phyloP scores from a whole-genome alignment of 2,329 filamentous ascomycete species.

The Elsinoe ampelina region DNA sequence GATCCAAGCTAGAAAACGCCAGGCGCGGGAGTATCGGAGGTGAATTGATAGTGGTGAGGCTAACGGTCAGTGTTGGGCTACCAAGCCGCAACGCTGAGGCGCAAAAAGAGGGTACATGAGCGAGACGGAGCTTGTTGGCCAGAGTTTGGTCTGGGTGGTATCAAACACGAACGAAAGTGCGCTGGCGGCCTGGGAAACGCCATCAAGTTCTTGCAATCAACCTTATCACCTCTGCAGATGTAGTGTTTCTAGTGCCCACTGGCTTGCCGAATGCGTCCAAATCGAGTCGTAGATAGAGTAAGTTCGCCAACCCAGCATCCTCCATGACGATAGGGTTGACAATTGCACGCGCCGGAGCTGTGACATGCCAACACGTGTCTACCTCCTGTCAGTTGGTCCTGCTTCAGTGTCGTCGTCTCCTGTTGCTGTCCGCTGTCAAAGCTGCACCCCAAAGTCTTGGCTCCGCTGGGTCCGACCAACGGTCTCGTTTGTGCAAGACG shows the following conservation, averaged over 20 bases:
- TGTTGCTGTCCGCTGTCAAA: constrained; percentile 6
- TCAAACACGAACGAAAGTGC: background rate
- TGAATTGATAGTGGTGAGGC: constrained; percentile 12
- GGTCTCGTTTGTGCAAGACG: background rate
- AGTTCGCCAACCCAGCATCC: background rate
- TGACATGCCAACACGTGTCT: background rate
- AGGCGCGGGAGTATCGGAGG: constrained; percentile 10
- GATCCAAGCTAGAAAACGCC: constrained; percentile 9
- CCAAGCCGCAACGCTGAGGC: constrained; percentile 9
- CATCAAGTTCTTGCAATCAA: background rate
- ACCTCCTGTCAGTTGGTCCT: background rate
- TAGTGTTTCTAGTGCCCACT: constrained; percentile 3
- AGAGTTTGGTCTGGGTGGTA: background rate
- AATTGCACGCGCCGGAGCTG: background rate
- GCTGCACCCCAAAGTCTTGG: background rate
- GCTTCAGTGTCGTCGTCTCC: background rate
- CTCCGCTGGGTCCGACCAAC: background rate
- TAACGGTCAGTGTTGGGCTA: constrained; percentile 7
- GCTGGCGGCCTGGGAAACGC: constrained; percentile 5
- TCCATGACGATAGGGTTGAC: background rate
- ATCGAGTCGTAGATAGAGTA: background rate
- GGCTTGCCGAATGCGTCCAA: background rate
- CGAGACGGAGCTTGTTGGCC: background rate
- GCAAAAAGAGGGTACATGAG: background rate
- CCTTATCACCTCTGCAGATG: constrained; percentile 5